Base-by-base conservation (phyloP, 1,139 yeast species). In the Geotrichum klebahnii region DNA sequence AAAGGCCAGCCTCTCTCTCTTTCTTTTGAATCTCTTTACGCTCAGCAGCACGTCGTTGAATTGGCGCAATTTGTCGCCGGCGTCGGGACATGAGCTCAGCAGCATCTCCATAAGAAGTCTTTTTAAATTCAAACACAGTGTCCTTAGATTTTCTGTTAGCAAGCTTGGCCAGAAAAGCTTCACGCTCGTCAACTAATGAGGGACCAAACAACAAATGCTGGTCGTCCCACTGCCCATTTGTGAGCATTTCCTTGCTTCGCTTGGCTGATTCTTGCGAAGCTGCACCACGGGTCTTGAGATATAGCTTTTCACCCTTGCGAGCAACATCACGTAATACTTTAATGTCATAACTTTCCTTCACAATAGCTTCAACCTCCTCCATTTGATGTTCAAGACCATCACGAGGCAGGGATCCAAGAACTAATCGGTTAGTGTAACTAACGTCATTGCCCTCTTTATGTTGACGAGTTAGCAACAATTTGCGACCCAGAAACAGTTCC, bases 401-500 rank as follows among this genome's bases (percentile, higher is more conserved):
- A 61, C 97, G 75, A 26, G 97, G 97, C 50, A 82, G 71, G 3
- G 92, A 72, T 1, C 99, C 99, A 14, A 92, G 70, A 1, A 89
- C 89, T 59, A 94, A 71, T 65, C 96, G 75, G 48, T 81, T 82
- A 2, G 87, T 80, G 63, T 84, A 92, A 22, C 85, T 79, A 8
- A 86, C 74, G 12, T 57, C 59, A 49, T 69, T 75, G n/a, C 86
- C 85, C 22, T 71, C 70, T 35, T 63, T 60, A 10, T 64, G 60
- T 14, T 71, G 68, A 26, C 65, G 62, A 9, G 71, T 71, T 39
- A 88, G 67, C 42, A 84, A 67, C 26, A 92, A 75, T 65, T 89
- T 89, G 60, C 84, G 80, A 5, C 97, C 97, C 61, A 94, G 73
- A 64, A 94, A 92, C 42, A 94, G 71, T 64, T 94, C 98, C 61